Evolutionary conservation across 495 filamentous ascomycete genomes (phyloP), one percentile per base, ranked within the genome.

Genomic region (Neurospora cerealis): DNA sequence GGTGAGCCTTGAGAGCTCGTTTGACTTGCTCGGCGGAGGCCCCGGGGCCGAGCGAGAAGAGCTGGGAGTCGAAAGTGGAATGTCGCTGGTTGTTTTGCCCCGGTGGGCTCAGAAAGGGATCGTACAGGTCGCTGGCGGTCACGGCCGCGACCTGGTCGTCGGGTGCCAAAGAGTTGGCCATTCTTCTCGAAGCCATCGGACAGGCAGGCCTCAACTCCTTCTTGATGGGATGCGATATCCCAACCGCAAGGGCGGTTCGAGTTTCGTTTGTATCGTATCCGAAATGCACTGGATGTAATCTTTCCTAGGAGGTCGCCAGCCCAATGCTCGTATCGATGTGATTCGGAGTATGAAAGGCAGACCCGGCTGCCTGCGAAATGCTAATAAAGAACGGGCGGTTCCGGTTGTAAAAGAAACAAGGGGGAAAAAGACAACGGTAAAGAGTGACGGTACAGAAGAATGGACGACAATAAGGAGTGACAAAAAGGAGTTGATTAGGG

Each of bases 1-100:
- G 85, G 81, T 97, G 96, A 60, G 94, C 94, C 82, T 97, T 91
- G 39, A 99, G 86, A 40, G 94, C 93, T 70, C 92, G 91, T 80
- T 92, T 96, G 7, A 93, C 92, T 77, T 98, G 94, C 40, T 90
- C 89, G 41, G 95, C 93, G 1, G 96, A 97, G 4, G 90, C 85
- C 38, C 89, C 87, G 7, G 91, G 88, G 77, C 92, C 91, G n/a
- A 96, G 82, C 42, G 90, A 90, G 77, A 97, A 93, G 34, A 94
- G 82, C 71, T 94, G 89, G 8, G 87, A 88, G 78, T 96, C 93
- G 78, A 96, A 95, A 66, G 89, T 85, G 34, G 93, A 92, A 79
- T 91, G 93, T 71, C 93, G 90, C 76, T 93, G 88, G 72, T 90
- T 85, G 41, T 87, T 82, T 21, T 86, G 80, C 41, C 82, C 78